Conservation (phyloP, 306 rosid genomes). For the Neltuma alba region DNA sequence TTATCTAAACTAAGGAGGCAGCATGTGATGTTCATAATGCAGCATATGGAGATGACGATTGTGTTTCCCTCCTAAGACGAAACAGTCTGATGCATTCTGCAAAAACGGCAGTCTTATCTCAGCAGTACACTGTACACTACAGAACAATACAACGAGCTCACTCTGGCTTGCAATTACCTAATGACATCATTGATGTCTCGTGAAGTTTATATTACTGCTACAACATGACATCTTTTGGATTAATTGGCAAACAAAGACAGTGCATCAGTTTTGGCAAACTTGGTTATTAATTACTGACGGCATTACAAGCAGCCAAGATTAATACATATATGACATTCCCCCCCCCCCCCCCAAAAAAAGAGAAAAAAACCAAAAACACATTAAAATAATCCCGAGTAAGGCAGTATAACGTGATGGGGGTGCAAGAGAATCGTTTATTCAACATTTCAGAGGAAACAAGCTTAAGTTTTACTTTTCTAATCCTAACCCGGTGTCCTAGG, state of each 20-base stretch:
- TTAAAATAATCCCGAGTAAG: conserved; percentile 23
- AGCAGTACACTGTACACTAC: not conserved
- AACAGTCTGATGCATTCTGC: not conserved
- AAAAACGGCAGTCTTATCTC: not conserved
- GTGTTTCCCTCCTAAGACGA: conserved; percentile 7
- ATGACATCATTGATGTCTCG: not conserved
- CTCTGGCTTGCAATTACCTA: not conserved
- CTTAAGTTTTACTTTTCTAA: conserved; percentile 24
- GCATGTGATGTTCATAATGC: conserved; percentile 23
- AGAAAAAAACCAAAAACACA: not conserved
- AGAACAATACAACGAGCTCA: not conserved
- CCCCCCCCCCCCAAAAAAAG: no score
- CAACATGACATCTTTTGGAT: conserved; percentile 14
- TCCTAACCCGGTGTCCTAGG: conserved; percentile 11
- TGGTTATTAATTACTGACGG: not conserved
- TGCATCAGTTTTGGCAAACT: not conserved
- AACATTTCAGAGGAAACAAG: conserved; percentile 24
- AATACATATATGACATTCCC: conserved; percentile 28
- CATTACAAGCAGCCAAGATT: not conserved
- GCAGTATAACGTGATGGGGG: not conserved
- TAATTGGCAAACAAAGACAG: not conserved
- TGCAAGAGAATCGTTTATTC: conserved; percentile 22
- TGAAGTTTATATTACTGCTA: not conserved
- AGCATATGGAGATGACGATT: conserved; percentile 11
- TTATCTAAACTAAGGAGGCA: conserved; percentile 4